These are phyloP conservation scores for Collybia sordida DNA, from an alignment of 768 basidiomycete species.

Conservation along the genomic window DNA sequence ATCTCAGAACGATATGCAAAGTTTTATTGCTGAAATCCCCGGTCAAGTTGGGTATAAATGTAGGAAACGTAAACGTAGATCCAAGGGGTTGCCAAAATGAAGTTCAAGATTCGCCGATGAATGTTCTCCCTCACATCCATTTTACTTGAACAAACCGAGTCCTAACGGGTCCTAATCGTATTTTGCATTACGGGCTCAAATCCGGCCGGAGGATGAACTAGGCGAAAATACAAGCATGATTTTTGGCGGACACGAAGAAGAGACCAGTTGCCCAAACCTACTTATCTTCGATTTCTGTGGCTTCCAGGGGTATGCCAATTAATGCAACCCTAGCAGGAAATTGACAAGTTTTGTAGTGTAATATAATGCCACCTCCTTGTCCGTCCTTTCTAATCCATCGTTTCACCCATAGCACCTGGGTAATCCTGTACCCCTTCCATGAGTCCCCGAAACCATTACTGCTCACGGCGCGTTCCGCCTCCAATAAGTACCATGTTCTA, in stretches of 20 bases:
- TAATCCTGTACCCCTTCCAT: conserved; percentile 53
- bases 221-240: too few species aligned
- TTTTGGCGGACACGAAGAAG: conserved; percentile 33
- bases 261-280: conserved; percentile 60
- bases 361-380: conserved; percentile 68
- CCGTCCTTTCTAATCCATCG: conserved; percentile 54
- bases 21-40: too few species aligned
- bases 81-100: too few species aligned
- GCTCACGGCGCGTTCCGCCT: conserved; percentile 51
- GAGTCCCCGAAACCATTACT: conserved; percentile 57
- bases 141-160: too few species aligned
- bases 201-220: too few species aligned
- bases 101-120: too few species aligned
- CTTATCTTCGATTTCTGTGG: conserved; percentile 77
- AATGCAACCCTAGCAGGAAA: not conserved
- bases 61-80: too few species aligned
- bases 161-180: too few species aligned
- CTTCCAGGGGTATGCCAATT: conserved; percentile 53
- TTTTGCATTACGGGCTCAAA: too few species aligned
- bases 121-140: too few species aligned
- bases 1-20: too few species aligned
- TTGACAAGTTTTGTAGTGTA: conserved; percentile 40
- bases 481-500: conserved; percentile 57
- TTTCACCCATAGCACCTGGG: conserved; percentile 27
- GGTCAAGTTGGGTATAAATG: too few species aligned